Evolutionary conservation across 2,329 filamentous ascomycete genomes (phyloP).

Genomic region (Sporothrix protearum): DNA sequence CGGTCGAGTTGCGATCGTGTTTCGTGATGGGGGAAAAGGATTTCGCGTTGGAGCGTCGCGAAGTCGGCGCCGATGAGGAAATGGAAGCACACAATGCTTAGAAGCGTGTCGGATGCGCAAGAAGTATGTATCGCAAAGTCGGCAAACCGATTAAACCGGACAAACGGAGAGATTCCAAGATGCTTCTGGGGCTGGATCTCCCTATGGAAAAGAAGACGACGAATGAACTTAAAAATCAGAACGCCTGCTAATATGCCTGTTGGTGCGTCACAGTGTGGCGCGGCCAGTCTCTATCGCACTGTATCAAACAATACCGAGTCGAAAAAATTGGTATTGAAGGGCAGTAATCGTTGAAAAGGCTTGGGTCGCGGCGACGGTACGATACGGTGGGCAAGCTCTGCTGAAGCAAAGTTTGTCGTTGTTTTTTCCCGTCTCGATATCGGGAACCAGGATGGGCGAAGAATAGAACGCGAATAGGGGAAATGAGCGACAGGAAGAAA

Average conservation of each 20-base stretch:
- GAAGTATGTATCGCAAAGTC: background rate
- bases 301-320: conserved; percentile 11
- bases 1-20: conserved; percentile 4
- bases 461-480: conserved; percentile 1
- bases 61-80: conserved; percentile 4
- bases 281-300: conserved; percentile 3
- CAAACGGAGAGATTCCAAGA: background rate
- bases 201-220: background rate
- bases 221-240: background rate
- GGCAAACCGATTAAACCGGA: background rate
- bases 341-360: background rate
- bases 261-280: conserved; percentile 15
- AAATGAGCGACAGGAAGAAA: conserved; percentile 21
- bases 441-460: background rate
- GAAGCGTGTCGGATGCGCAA: background rate
- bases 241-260: conserved; percentile 11
- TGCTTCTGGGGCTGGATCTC: background rate
- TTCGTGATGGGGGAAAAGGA: background rate
- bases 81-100: background rate
- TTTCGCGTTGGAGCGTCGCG: conserved; percentile 9
- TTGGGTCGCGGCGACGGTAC: background rate
- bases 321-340: background rate
- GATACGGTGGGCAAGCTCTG: background rate
- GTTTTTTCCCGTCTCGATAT: background rate
- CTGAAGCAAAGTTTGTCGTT: background rate